Evolutionary conservation across 495 filamentous ascomycete genomes (phyloP).

Genomic region (Patellaria atrata): DNA sequence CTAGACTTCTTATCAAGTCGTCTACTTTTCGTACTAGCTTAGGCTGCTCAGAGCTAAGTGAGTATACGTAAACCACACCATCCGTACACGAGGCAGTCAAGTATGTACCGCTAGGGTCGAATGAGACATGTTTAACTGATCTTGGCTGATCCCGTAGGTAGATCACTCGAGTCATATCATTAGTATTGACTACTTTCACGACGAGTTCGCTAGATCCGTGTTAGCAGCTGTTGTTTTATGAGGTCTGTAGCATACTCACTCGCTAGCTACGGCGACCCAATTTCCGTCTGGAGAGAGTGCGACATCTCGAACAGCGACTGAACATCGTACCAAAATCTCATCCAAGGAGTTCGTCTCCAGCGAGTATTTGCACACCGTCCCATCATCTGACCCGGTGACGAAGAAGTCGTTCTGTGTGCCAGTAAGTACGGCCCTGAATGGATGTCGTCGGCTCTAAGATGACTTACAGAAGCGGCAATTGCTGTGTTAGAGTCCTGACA

Average conservation of each 20-base stretch:
- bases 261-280: constrained; percentile 93
- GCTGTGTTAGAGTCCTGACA: constrained; percentile 66
- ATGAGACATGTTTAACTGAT: constrained; percentile 78
- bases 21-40: constrained; percentile 70
- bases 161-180: constrained; percentile 58
- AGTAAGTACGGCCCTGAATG: constrained; percentile 12
- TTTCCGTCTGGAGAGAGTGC: constrained; percentile 66
- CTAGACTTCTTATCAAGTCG: constrained; percentile 63
- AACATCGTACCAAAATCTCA: constrained; percentile 63
- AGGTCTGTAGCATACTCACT: constrained; percentile 33
- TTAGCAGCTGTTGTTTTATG: constrained; percentile 1
- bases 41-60: constrained; percentile 63
- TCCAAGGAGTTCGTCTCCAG: constrained; percentile 62
- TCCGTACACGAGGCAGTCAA: constrained; percentile 76
- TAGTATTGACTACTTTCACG: constrained; percentile 71
- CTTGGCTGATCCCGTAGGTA: constrained; percentile 69
- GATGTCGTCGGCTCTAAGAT: not conserved
- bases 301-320: constrained; percentile 74
- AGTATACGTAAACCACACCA: constrained; percentile 80
- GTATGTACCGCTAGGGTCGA: constrained; percentile 65
- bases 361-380: constrained; percentile 78
- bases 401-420: constrained; percentile 59
- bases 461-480: constrained; percentile 54
- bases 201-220: constrained; percentile 52
- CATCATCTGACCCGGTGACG: constrained; percentile 80